These are phyloP conservation scores for Apodospora peruviana DNA, from an alignment of 495 filamentous ascomycete genomes.

Conservation along the genomic window DNA sequence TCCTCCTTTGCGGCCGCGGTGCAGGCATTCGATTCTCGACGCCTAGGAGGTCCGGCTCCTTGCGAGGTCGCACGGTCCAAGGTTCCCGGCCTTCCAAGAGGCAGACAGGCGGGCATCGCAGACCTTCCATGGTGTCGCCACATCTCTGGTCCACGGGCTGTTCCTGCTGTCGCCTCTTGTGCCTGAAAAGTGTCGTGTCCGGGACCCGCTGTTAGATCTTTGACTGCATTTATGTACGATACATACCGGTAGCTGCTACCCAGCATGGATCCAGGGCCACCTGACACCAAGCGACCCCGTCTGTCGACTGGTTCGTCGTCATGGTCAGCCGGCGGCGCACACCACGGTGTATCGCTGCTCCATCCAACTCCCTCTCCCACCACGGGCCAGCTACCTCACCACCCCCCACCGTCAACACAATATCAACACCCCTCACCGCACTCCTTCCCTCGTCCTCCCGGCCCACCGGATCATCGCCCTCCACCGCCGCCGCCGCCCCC, in stretches of 20 bases:
- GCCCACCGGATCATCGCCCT: constrained; percentile 24
- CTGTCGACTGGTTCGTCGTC: constrained; percentile 34
- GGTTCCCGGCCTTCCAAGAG: background rate
- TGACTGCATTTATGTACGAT: constrained; percentile 33
- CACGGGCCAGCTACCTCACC: constrained; percentile 31
- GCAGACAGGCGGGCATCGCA: background rate
- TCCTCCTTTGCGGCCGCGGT: constrained; percentile 3
- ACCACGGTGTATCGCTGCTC: constrained; percentile 40
- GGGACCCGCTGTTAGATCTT: constrained; percentile 28
- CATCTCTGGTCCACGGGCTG: constrained; percentile 12
- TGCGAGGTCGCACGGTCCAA: constrained; percentile 1
- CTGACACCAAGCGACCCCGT: constrained; percentile 45
- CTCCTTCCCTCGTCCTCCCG: constrained; percentile 34
- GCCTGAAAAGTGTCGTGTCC: constrained; percentile 20
- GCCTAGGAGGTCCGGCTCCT: constrained; percentile 1
- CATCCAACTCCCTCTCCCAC: constrained; percentile 39
- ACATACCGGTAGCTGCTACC: constrained; percentile 40
- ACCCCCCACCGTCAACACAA: constrained; percentile 35
- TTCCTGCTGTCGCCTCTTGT: constrained; percentile 16
- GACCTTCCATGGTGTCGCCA: constrained; percentile 25
- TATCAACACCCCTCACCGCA: constrained; percentile 30
- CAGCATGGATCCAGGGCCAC: constrained; percentile 47
- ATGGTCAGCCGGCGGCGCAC: constrained; percentile 36
- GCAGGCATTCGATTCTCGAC: constrained; percentile 1
- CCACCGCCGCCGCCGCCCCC: constrained; percentile 14